These are phyloP conservation scores for Cyclotella kingstonii DNA, from an alignment of 108 stramenopile species.

Conservation along the genomic window DNA sequence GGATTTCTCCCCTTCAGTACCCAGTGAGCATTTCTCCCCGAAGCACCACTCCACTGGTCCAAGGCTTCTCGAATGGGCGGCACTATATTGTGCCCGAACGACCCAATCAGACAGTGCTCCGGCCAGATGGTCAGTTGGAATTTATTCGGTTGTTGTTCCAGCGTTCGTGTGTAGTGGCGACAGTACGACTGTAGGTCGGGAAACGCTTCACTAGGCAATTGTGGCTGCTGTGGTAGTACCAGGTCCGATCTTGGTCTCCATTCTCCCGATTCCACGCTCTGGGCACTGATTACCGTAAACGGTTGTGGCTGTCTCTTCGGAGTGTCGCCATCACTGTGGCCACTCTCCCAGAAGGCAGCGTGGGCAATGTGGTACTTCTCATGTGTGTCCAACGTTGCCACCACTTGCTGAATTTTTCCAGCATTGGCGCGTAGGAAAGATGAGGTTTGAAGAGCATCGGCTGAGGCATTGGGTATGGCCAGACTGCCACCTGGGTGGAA, in stretches of 20 bases:
- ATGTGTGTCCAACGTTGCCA: slow-evolving; percentile 92
- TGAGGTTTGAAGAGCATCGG: slow-evolving; percentile 82
- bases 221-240: slow-evolving; percentile 9
- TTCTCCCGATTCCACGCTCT: slow-evolving; percentile 29
- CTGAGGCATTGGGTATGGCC: slow-evolving; percentile 80
- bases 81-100: slow-evolving; percentile 70
- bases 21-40: slow-evolving; percentile 67
- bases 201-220: no score
- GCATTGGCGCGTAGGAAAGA: slow-evolving; percentile 51
- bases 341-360: slow-evolving; percentile 91
- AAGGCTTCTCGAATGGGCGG: slow-evolving; percentile 53
- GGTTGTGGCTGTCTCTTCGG: slow-evolving; percentile 53
- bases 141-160: slow-evolving; percentile 67
- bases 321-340: no score
- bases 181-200: slow-evolving; percentile 54
- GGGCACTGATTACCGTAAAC: slow-evolving; percentile 79
- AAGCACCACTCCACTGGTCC: slow-evolving; percentile 58
- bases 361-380: slow-evolving; percentile 93
- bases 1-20: slow-evolving; percentile 84
- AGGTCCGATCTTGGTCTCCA: slow-evolving; percentile 16
- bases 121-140: slow-evolving; percentile 93
- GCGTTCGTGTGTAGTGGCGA: slow-evolving; percentile 57
- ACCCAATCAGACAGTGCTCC: slow-evolving; percentile 93
- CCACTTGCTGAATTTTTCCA: slow-evolving; percentile 63
- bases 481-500: slow-evolving; percentile 93